Evolutionary conservation across 257 asterid species (phyloP).

Genomic region (Oldenlandia corymbosa): DNA sequence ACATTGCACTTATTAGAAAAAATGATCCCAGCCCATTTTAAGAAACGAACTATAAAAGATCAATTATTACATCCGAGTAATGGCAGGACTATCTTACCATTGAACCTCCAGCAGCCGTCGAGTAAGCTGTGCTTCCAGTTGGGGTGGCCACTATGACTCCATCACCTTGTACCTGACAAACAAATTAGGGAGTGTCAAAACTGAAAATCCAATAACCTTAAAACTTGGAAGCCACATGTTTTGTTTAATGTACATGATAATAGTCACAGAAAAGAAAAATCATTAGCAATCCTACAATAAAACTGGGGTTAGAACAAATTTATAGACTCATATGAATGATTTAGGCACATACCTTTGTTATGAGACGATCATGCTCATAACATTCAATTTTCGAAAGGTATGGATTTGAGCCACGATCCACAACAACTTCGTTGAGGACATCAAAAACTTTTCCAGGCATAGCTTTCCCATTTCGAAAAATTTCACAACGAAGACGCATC

Average conservation of each 20-base stretch:
- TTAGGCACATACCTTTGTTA: constrained; percentile 68
- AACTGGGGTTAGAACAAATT: not conserved
- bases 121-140: constrained; percentile 98
- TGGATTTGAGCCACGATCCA: constrained; percentile 99
- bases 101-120: constrained; percentile 99
- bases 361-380: constrained; percentile 93
- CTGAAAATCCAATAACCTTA: not conserved
- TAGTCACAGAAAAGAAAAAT: not conserved
- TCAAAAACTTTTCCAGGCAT: constrained; percentile 90
- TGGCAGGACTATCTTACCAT: constrained; percentile 51
- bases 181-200: not conserved
- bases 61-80: not conserved
- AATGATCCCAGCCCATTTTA: not conserved
- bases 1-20: not conserved
- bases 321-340: not conserved
- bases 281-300: not conserved
- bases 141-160: constrained; percentile 99
- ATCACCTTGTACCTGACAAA: constrained; percentile 88
- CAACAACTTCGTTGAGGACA: constrained; percentile 89
- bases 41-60: not conserved
- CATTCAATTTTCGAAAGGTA: constrained; percentile 96
- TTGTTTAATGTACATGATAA: not conserved
- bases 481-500: constrained; percentile 96
- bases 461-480: constrained; percentile 83
- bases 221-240: not conserved